These are phyloP conservation scores for Stephanodiscus minutulus DNA, from an alignment of 108 stramenopile genomes.

Conservation along the genomic window DNA sequence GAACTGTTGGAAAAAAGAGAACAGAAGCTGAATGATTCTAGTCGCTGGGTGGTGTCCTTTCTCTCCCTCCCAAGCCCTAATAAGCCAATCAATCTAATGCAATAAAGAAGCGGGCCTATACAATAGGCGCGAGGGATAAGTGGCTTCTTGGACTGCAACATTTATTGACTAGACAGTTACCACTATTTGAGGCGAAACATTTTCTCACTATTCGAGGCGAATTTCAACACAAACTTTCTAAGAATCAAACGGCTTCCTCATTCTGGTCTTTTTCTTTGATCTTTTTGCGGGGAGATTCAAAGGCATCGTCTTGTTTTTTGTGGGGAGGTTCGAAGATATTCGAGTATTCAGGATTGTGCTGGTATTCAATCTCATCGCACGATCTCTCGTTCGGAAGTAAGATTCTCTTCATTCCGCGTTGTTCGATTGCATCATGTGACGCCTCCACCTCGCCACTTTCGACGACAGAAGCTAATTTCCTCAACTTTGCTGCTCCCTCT, in stretches of 20 bases:
- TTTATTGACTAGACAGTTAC: no score
- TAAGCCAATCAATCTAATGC: no score
- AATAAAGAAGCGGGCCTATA: no score
- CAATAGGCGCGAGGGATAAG: no score
- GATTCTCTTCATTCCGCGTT: conserved; percentile 6
- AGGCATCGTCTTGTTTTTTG: conserved; percentile 26
- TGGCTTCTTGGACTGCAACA: no score
- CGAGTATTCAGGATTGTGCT: conserved; percentile 14
- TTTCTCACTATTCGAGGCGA: no score
- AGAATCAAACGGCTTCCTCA: background rate
- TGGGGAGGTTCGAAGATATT: conserved; percentile 34
- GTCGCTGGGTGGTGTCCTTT: conserved; percentile 76
- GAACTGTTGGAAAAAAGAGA: conserved; percentile 50
- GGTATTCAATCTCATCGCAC: conserved; percentile 4
- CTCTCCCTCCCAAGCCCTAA: conserved; percentile 14
- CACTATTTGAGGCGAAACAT: no score
- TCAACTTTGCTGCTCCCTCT: conserved; percentile 50
- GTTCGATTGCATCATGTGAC: background rate
- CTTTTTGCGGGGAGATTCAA: conserved; percentile 38
- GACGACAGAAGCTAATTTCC: conserved; percentile 18
- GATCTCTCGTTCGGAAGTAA: conserved; percentile 25
- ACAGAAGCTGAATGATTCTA: conserved; percentile 67
- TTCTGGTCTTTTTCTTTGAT: conserved; percentile 10
- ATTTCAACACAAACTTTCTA: no score
- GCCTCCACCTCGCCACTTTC: background rate